Evolutionary conservation across 192 early-diverging fungal genomes (phyloP), one percentile per base, ranked within the genome.

Genomic region (Phlyctochytrium planicorne): DNA sequence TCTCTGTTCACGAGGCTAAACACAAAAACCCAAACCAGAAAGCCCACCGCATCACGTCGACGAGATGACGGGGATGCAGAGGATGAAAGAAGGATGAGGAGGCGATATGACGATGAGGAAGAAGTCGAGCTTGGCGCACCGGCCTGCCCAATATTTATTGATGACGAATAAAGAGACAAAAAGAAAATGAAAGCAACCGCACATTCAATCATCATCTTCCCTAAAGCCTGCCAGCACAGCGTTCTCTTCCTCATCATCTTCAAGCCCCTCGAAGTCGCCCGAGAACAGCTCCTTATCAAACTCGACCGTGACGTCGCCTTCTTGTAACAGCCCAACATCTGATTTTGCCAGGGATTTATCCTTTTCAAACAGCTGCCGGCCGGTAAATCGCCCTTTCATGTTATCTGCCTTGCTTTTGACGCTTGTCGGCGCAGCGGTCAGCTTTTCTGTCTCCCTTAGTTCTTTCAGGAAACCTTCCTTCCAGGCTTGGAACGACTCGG

Each of bases 361-460:
- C 65, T 92, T 89, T 75, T 94, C 93, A 72, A 98, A 98, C 81
- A 95, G 74, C 82, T 95, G 88, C 35, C 93, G 83, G 24, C 94
- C 95, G 76, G 80, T 65, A 34, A 76, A 52, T 79, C 31, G 78
- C 20, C 74, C 74, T 61, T 74, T 82, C 16, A 53, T 57, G 34
- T 53, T 63, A 4, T 37, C 63, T 24, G 33, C 62, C 59, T 76
- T 75, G 25, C 53, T 62, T 6, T 40, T 24, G 3, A 75, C 77
- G 16, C 72, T 71, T 14, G 72, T 67, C 29, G 72, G 50, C 16
- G 77, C 71, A 17, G 69, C 75, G 2, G 55, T 50, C 14, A 24
- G 12, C 66, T 65, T 66, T 32, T 73, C 50, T 12, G 66, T 37
- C 32, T 47, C 74, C 3, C 67, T 75, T 71, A 84, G 80, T 69